Percentiles rank a stretch among this genome's conserved stretches.
Conservation (phyloP, 176 grass and related monocot genomes). For the Cymbopogon citratus region DNA sequence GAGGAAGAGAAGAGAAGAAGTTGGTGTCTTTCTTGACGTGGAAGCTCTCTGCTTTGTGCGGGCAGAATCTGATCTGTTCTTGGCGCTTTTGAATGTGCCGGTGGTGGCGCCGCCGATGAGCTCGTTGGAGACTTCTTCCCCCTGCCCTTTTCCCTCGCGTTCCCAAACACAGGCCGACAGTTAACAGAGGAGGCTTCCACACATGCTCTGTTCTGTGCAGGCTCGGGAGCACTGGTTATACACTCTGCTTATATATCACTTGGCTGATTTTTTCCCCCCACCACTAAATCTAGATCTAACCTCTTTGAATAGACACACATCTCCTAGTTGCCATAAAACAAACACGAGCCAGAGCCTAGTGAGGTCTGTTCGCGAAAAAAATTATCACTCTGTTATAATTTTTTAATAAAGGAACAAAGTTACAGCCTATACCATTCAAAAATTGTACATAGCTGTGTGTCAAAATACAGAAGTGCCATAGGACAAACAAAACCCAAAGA, state of each 20-base stretch:
- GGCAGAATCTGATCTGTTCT: conserved; percentile 34
- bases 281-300: background rate
- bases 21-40: conserved; percentile 44
- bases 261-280: background rate
- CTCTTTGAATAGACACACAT: background rate
- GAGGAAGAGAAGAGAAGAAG: conserved; percentile 20
- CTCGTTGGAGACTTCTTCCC: background rate
- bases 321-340: background rate
- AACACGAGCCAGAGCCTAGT: too few species aligned
- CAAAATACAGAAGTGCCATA: too few species aligned
- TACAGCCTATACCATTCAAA: too few species aligned
- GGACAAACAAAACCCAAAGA: too few species aligned
- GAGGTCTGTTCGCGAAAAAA: too few species aligned
- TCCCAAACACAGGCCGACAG: background rate
- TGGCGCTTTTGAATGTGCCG: background rate
- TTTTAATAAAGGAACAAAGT: too few species aligned
- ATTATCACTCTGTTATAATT: too few species aligned
- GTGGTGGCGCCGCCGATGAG: background rate
- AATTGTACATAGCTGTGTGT: too few species aligned
- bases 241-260: too few species aligned
- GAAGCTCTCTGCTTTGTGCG: conserved; percentile 33
- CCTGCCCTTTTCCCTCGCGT: background rate
- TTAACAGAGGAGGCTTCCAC: background rate
- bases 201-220: background rate
- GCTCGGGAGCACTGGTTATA: background rate